Evolutionary conservation across 768 basidiomycete genomes (phyloP).

Genomic region (Pisolithus sp.): DNA sequence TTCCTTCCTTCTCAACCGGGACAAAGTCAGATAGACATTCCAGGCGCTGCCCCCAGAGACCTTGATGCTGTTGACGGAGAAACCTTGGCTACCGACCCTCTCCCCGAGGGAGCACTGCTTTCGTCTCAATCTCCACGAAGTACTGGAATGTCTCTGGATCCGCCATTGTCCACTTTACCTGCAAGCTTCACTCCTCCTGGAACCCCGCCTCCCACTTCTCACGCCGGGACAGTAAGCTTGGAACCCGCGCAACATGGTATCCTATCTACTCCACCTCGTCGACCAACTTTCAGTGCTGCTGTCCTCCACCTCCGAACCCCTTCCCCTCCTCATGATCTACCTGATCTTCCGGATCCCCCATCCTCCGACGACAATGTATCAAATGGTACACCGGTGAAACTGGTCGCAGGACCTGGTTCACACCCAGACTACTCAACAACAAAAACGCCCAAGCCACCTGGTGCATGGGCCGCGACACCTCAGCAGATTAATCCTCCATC

Average conservation of each 20-base stretch:
- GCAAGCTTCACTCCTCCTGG: slow-evolving; percentile 20
- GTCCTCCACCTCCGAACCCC: slow-evolving; percentile 53
- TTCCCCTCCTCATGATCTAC: slow-evolving; percentile 54
- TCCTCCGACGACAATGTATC: slow-evolving; percentile 45
- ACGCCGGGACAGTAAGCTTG: slow-evolving; percentile 1
- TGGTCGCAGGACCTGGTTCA: slow-evolving; percentile 8
- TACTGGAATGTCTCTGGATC: background rate
- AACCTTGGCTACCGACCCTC: slow-evolving; percentile 1
- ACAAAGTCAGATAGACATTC: slow-evolving; percentile 19
- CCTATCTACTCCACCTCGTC: slow-evolving; percentile 45
- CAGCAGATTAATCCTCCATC: slow-evolving; percentile 16
- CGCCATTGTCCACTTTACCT: background rate
- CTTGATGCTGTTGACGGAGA: slow-evolving; percentile 22
- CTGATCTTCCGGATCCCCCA: slow-evolving; percentile 63
- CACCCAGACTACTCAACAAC: slow-evolving; percentile 26
- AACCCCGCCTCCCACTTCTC: slow-evolving; percentile 14
- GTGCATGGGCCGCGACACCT: slow-evolving; percentile 40
- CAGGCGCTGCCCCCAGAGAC: slow-evolving; percentile 10
- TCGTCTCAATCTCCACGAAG: background rate
- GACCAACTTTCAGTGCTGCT: slow-evolving; percentile 33
- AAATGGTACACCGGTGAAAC: slow-evolving; percentile 16
- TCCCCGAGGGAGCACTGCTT: slow-evolving; percentile 11
- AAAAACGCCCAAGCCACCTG: slow-evolving; percentile 43
- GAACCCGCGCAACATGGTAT: slow-evolving; percentile 14
- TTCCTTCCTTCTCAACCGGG: slow-evolving; percentile 18